Evolutionary conservation across 2,329 filamentous ascomycete genomes (phyloP), one percentile per base, ranked within the genome.

Genomic region (Aureobasidium sp.): DNA sequence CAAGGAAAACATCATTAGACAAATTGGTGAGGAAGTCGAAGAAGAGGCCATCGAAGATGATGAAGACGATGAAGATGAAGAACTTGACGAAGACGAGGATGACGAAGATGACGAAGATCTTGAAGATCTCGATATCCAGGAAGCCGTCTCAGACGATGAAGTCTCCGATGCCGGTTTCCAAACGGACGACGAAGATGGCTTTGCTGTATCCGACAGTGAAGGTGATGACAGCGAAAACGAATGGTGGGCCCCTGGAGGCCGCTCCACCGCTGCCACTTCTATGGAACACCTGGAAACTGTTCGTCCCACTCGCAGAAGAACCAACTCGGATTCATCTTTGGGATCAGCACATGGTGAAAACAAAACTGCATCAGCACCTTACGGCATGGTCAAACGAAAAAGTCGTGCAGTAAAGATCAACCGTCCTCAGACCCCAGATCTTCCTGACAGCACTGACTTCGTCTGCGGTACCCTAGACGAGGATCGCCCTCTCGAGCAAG

Each of bases 381-480:
- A 82, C 70, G 66, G 79, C 73, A 69, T 75, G 74, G 77, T 59
- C 44, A 70, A 70, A 27, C 64, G 64, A 17, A 64, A 44, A 43
- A 61, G 63, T 9, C 55, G 50, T 5, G 80, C 81, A 15, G 55
- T 68, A 1, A 70, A 69, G 53, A 63, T 63, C 26, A 65, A 66
- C 8, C 66, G 68, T 15, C 56, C 66, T 5, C 65, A 68, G 13
- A 66, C 67, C 4, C 90, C 90, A 2, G 91, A 96, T 71, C 81
- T 99, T 12, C 94, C 94, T 1, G 94, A 99, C 74, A 97, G 92
- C 75, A 97, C 94, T 15, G 94, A 99, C 74, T 99, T 99, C 67
- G 94, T 99, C n/a, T 97, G 94, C 71, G 94, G 94, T 63, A 99
- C 94, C 1, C 81, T 99, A 24, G 94, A 99, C 67, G 94, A 99